Conservation (phyloP, 768 basidiomycete species). For the Collybia mongolica region DNA sequence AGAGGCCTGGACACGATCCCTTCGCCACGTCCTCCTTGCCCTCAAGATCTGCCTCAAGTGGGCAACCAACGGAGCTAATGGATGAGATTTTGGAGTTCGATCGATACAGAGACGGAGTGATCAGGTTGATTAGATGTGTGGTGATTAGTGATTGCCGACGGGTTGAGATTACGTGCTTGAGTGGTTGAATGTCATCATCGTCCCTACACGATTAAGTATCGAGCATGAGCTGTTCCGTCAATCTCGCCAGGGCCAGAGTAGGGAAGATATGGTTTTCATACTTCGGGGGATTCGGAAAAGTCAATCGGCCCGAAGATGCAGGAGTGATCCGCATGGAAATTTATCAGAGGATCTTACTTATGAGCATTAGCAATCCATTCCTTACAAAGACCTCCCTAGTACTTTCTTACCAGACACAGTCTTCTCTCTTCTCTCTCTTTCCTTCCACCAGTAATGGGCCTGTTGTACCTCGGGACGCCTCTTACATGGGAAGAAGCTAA, state of each 20-base stretch:
- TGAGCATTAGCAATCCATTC: conserved; percentile 16
- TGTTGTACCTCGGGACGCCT: conserved; percentile 90
- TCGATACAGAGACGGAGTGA: too few relatives aligned
- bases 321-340: too few relatives aligned
- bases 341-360: background rate
- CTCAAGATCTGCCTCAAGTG: conserved; percentile 87
- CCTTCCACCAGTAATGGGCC: conserved; percentile 62
- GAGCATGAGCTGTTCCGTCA: background rate
- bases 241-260: background rate
- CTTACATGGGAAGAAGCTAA: conserved; percentile 90
- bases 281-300: too few relatives aligned
- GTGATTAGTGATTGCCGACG: too few relatives aligned
- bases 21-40: conserved; percentile 87
- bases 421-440: background rate
- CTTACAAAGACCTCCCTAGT: conserved; percentile 15
- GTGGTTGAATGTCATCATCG: too few relatives aligned
- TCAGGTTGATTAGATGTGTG: too few relatives aligned
- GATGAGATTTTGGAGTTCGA: conserved; percentile 28
- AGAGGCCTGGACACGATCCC: conserved; percentile 92
- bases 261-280: too few relatives aligned
- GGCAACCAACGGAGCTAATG: conserved; percentile 76
- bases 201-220: too few relatives aligned
- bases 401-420: conserved; percentile 1
- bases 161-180: too few relatives aligned
- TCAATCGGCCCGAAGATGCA: too few relatives aligned